Percentiles rank a stretch among this genome's conserved stretches.
phyloP scores from a whole-genome alignment of 306 rosid species.

The Fragaria nilgerrensis region DNA sequence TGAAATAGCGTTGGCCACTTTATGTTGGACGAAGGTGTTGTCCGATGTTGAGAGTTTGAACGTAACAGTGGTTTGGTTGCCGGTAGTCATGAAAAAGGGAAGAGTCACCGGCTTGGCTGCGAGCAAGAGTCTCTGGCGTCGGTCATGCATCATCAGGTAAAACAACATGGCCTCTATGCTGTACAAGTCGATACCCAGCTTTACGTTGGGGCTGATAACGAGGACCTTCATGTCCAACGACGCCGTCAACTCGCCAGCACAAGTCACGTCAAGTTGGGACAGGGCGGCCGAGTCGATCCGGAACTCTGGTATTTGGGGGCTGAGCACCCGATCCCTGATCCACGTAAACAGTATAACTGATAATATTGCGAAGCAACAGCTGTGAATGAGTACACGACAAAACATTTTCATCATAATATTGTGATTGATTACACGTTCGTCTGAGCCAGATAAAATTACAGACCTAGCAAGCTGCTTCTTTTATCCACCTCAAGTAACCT shows the following conservation, averaged over 20 bases:
- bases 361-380: too few relatives aligned
- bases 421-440: too few relatives aligned
- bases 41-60: background rate
- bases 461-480: too few relatives aligned
- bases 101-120: background rate
- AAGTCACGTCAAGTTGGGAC: background rate
- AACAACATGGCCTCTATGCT: background rate
- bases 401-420: too few relatives aligned
- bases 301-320: too few relatives aligned
- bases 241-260: background rate
- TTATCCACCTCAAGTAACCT: too few relatives aligned
- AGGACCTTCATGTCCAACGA: background rate
- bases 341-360: too few relatives aligned
- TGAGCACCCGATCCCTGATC: too few relatives aligned
- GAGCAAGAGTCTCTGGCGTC: background rate
- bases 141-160: background rate
- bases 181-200: background rate
- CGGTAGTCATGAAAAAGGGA: background rate
- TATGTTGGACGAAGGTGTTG: background rate
- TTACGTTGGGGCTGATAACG: background rate
- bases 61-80: background rate
- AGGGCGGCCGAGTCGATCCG: background rate
- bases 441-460: too few relatives aligned
- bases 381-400: too few relatives aligned
- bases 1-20: background rate